Base-by-base conservation (phyloP, 139 green algal species). In the Picochlorum sp. region DNA sequence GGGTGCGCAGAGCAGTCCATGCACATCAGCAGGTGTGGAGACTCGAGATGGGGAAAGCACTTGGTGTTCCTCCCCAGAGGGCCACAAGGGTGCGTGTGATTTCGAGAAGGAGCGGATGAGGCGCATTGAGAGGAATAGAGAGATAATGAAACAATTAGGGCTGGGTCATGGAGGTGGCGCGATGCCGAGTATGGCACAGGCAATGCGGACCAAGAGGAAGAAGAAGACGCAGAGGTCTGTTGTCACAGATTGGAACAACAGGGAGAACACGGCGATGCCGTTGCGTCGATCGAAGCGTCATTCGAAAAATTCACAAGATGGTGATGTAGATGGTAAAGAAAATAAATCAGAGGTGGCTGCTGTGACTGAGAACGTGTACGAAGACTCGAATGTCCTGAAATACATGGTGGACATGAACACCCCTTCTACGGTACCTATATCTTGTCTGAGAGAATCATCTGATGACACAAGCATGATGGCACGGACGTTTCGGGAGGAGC, bases 121-220 rank as follows among this genome's bases (percentile, higher is more conserved):
- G 30, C 63, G 61, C 24, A 72, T 77, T 20, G 49, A 67, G 11
- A 47, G 52, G 21, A 73, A 73, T 47, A 49, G 56, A 49, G 58
- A 73, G 59, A 47, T 60, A 20, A 56, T 65, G 58, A 65, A 52
- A 14, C 13, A 59, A 18, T 18, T 65, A 11, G 58, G 58, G 8
- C 11, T 65, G 15, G 58, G 58, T 8, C 18, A 21, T 52, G 24
- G 23, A 18, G 23, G 23, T 57, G 15, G 13, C 2, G 23, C 20
- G 6, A 57, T 31, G 15, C 20, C 13, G 20, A 28, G 41, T 26
- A 28, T 38, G 21, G 23, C 26, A 9, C 13, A 34, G 6, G 31
- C 9, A 16, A 30, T 18, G 8, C 0, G 7, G 15, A 28, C n/a
- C 2, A 26, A 30, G 20, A 20, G 31, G 23, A 15, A 28, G 23